Conservation (phyloP, 2,329 filamentous ascomycete species). For the Exophiala calicioides region DNA sequence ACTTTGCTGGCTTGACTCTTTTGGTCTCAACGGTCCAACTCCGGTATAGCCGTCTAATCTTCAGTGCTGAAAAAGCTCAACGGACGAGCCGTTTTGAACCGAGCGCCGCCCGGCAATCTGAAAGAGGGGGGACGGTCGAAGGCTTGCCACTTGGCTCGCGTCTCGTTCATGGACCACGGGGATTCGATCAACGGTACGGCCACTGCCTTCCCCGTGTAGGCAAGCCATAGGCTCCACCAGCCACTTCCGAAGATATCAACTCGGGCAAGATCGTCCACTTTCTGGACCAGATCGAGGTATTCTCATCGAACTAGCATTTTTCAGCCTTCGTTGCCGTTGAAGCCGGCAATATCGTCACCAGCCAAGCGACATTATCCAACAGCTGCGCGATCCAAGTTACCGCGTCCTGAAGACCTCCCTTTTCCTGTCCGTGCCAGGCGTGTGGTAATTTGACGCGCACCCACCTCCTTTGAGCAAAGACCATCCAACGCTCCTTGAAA, state of each 20-base stretch:
- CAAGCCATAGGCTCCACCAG: slow-evolving; percentile 6
- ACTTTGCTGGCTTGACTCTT: too few relatives aligned
- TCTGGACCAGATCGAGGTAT: slow-evolving; percentile 1
- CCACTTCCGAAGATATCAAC: slow-evolving; percentile 18
- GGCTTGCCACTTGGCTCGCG: too few relatives aligned
- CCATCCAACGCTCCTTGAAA: slow-evolving; percentile 21
- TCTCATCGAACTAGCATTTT: not conserved
- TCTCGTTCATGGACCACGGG: not conserved
- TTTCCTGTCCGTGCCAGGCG: slow-evolving; percentile 13
- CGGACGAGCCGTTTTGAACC: too few relatives aligned
- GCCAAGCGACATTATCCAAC: slow-evolving; percentile 1
- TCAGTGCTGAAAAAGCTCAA: too few relatives aligned
- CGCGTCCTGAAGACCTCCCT: slow-evolving; percentile 9
- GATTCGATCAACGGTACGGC: slow-evolving; percentile 5
- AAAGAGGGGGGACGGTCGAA: too few relatives aligned
- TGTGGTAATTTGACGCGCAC: slow-evolving; percentile 15
- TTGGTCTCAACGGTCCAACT: too few relatives aligned
- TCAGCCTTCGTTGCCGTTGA: too few relatives aligned
- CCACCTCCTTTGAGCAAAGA: slow-evolving; percentile 13
- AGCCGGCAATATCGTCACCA: too few relatives aligned
- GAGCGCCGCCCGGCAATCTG: too few relatives aligned
- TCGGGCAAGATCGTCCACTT: slow-evolving; percentile 8
- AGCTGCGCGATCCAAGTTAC: not conserved
- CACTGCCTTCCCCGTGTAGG: slow-evolving; percentile 13
- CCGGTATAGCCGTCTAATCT: too few relatives aligned